A percentile compares a stretch with the other conserved stretches of the same genome.
These are phyloP conservation scores for Pichia sp. DNA, from an alignment of 1,139 yeast genomes.

Conservation along the genomic window DNA sequence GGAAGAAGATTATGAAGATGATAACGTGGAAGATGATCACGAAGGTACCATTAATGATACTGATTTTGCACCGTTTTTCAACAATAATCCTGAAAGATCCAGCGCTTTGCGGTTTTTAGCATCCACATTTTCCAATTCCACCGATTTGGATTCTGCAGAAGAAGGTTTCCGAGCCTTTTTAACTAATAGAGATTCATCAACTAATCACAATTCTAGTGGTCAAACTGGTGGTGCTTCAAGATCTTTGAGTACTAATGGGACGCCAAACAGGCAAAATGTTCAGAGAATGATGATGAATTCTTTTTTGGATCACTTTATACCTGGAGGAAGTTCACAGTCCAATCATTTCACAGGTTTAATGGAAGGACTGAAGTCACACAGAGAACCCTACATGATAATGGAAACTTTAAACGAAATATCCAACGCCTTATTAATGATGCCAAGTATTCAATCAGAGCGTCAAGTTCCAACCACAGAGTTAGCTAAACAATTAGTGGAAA, in stretches of 20 bases:
- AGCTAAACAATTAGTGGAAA: slow-evolving; percentile 45
- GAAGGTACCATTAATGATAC: slow-evolving; percentile 6
- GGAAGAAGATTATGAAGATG: background rate
- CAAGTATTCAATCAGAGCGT: slow-evolving; percentile 52
- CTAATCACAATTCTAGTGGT: too few species aligned
- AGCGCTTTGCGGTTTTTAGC: background rate
- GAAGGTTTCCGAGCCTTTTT: background rate
- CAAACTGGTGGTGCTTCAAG: too few species aligned
- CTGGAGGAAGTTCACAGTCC: background rate
- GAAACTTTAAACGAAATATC: slow-evolving; percentile 60
- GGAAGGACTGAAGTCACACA: slow-evolving; percentile 35
- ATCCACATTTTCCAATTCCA: background rate
- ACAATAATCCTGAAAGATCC: background rate
- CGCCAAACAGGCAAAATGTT: too few species aligned
- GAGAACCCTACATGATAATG: slow-evolving; percentile 38
- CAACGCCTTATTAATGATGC: slow-evolving; percentile 58
- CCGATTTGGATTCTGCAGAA: background rate
- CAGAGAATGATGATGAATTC: slow-evolving; percentile 8
- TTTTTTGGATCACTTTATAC: slow-evolving; percentile 8
- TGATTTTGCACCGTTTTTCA: slow-evolving; percentile 1
- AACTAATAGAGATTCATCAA: background rate
- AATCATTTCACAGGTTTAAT: slow-evolving; percentile 28
- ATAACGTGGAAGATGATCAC: slow-evolving; percentile 2
- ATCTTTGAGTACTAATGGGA: too few species aligned
- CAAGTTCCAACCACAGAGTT: slow-evolving; percentile 54